These are phyloP conservation scores for Ilyonectria mors-panacis DNA, from an alignment of 2,329 filamentous ascomycete genomes.

Conservation along the genomic window DNA sequence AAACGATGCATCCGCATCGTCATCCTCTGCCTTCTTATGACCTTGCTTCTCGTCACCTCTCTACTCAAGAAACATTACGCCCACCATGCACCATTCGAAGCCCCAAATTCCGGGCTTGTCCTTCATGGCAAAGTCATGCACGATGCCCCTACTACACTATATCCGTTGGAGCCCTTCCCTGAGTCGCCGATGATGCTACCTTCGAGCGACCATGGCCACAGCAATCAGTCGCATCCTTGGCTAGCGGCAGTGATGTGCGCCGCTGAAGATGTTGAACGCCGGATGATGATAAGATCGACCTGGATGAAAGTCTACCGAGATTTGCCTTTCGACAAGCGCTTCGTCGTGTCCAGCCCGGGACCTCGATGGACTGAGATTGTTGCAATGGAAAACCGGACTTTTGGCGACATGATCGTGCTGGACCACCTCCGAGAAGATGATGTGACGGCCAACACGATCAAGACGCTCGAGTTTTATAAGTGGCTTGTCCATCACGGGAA, in stretches of 20 bases:
- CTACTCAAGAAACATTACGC: background rate
- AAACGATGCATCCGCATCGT: background rate
- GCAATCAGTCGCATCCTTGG: constrained; percentile 39
- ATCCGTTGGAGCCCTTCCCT: constrained; percentile 44
- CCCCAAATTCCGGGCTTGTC: background rate
- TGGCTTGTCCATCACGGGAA: constrained; percentile 44
- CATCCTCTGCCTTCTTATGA: background rate
- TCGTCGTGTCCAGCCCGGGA: constrained; percentile 52
- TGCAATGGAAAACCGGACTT: constrained; percentile 51
- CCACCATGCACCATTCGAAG: constrained; percentile 4
- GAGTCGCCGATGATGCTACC: constrained; percentile 41
- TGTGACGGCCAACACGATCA: constrained; percentile 52
- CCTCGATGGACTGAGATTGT: constrained; percentile 45
- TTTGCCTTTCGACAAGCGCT: constrained; percentile 49
- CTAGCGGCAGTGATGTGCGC: constrained; percentile 50
- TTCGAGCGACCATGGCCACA: background rate
- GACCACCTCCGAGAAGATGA: constrained; percentile 51
- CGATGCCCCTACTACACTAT: constrained; percentile 10
- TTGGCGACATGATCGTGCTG: constrained; percentile 53
- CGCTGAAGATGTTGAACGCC: constrained; percentile 46
- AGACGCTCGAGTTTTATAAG: constrained; percentile 53
- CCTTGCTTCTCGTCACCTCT: background rate
- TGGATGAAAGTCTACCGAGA: constrained; percentile 52
- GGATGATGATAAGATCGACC: constrained; percentile 51
- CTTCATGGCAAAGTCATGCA: background rate